Conservation (phyloP, 1,139 yeast species). For the Kodamaea sp. region DNA sequence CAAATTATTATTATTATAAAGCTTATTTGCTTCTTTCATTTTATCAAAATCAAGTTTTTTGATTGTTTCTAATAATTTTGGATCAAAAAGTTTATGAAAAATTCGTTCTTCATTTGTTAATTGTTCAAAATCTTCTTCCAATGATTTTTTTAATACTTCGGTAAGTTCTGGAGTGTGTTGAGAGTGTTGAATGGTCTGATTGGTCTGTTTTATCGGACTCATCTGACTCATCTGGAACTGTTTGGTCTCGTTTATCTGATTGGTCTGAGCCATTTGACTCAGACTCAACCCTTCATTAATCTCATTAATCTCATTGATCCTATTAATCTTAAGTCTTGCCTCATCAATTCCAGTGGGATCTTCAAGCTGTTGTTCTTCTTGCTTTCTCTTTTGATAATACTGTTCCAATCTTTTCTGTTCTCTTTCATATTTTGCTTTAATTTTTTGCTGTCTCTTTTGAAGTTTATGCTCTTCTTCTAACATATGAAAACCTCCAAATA, state of each 20-base stretch:
- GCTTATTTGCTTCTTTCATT: constrained; percentile 21
- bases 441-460: constrained; percentile 27
- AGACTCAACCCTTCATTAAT: constrained; percentile 34
- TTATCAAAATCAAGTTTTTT: constrained; percentile 28
- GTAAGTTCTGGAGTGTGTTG: constrained; percentile 2
- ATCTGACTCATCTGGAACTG: constrained; percentile 3
- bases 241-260: too few species aligned
- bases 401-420: background rate
- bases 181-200: constrained; percentile 4
- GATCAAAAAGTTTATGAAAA: constrained; percentile 28
- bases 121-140: constrained; percentile 9
- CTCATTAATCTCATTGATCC: constrained; percentile 45
- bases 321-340: constrained; percentile 4
- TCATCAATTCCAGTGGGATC: background rate
- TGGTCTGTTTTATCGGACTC: constrained; percentile 5
- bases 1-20: constrained; percentile 12
- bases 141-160: constrained; percentile 5
- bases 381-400: background rate
- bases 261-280: background rate
- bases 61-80: constrained; percentile 29
- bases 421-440: constrained; percentile 6
- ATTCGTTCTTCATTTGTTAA: constrained; percentile 11
- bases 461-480: constrained; percentile 36
- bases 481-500: constrained; percentile 42
- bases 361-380: constrained; percentile 3